These are phyloP conservation scores for Naganishia liquefaciens DNA, from an alignment of 1,284 basidiomycete genomes.

Conservation along the genomic window DNA sequence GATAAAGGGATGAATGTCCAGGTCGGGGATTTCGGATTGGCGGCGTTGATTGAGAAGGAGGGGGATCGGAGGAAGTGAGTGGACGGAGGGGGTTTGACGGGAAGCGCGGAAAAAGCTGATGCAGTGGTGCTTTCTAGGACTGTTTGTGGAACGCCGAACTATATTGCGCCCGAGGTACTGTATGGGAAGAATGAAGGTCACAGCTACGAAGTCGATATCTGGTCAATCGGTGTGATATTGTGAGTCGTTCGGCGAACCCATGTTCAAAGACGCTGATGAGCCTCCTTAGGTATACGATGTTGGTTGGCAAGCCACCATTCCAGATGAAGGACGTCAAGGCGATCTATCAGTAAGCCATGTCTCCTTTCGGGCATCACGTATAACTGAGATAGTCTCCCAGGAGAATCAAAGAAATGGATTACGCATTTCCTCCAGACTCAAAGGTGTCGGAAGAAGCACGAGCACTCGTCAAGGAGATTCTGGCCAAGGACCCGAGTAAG, in stretches of 20 bases:
- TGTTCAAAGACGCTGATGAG: neutral
- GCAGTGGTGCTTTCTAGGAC: conserved; percentile 58
- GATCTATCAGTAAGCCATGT: conserved; percentile 75
- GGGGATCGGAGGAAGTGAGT: conserved; percentile 89
- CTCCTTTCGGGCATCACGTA: conserved; percentile 18
- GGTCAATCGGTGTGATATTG: conserved; percentile 95
- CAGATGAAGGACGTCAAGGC: conserved; percentile 96
- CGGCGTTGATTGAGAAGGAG: conserved; percentile 91
- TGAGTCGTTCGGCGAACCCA: conserved; percentile 40
- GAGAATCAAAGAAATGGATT: conserved; percentile 90
- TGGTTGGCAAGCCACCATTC: conserved; percentile 93
- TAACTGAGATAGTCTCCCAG: conserved; percentile 53
- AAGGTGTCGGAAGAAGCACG: conserved; percentile 71
- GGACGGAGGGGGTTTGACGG: neutral
- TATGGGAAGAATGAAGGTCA: conserved; percentile 95
- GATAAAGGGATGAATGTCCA: conserved; percentile 92
- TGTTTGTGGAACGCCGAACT: conserved; percentile 97
- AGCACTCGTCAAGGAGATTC: conserved; percentile 78
- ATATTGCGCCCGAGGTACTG: conserved; percentile 96
- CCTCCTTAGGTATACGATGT: conserved; percentile 70
- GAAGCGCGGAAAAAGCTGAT: no score
- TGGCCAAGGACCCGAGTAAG: conserved; percentile 72
- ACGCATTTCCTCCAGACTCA: conserved; percentile 83
- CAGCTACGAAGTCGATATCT: conserved; percentile 97
- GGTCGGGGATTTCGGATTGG: conserved; percentile 95